A percentile compares a stretch with the other conserved stretches of the same genome.
phyloP scores from a whole-genome alignment of 225 moss, liverwort and hornwort species.

The Pseudoscleropodium purum region DNA sequence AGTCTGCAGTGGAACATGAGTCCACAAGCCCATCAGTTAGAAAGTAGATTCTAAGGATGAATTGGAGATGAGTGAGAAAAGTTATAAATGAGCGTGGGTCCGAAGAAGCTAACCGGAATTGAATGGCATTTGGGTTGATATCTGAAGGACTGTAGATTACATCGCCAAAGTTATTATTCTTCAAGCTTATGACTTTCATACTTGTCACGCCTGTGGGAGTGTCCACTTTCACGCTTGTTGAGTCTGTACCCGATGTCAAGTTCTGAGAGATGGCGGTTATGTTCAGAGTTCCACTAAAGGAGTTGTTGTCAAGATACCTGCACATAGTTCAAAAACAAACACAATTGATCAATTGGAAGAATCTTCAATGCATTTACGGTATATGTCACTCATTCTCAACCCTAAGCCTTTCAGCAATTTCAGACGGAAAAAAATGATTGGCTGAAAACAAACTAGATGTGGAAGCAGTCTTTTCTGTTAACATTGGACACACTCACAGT shows the following conservation, averaged over 20 bases:
- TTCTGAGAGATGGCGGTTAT: neutral
- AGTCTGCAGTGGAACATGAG: neutral
- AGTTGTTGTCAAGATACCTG: conserved; percentile 22
- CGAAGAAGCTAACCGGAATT: neutral
- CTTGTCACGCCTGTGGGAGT: neutral
- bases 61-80: neutral
- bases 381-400: neutral
- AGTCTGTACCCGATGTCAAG: neutral
- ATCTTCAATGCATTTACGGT: neutral
- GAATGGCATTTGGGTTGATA: neutral
- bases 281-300: conserved; percentile 2
- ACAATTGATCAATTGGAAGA: neutral
- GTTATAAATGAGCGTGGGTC: neutral
- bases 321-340: neutral
- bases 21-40: neutral
- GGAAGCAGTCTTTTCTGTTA: neutral
- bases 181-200: conserved; percentile 13
- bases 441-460: neutral
- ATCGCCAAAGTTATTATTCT: neutral
- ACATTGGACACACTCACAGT: neutral
- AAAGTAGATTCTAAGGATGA: neutral
- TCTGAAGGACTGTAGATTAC: neutral
- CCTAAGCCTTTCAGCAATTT: neutral
- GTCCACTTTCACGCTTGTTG: neutral
- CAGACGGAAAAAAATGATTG: neutral